A percentile compares a stretch with the other conserved stretches of the same genome.
Evolutionary conservation across 164 flowering plant species (phyloP).

Genomic region (Piper betle): DNA sequence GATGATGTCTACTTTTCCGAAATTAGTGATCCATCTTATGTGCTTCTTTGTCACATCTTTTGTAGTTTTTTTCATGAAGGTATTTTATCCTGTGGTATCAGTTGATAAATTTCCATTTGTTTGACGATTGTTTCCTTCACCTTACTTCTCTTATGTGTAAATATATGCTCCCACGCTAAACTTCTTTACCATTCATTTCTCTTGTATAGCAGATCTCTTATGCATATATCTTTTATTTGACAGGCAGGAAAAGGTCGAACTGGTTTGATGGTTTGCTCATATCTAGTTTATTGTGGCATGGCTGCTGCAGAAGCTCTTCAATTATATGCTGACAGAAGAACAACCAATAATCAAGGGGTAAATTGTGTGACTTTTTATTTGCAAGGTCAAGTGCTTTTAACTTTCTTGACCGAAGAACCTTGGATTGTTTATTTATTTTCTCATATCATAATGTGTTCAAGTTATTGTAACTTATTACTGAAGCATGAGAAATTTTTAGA

Average conservation of each 20-base stretch:
- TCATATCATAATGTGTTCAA: no score
- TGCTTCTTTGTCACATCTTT: no score
- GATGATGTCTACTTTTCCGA: no score
- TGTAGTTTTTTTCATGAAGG: no score
- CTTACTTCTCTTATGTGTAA: neutral
- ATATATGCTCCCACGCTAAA: neutral
- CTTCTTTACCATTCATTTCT: neutral
- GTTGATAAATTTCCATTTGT: no score
- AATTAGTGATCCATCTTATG: no score
- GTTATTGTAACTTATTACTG: no score
- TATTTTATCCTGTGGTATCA: no score
- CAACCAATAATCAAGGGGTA: slow-evolving; percentile 78
- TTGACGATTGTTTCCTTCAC: no score
- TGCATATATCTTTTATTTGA: slow-evolving; percentile 9
- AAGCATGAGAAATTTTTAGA: no score
- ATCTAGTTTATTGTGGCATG: slow-evolving; percentile 66
- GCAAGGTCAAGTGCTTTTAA: neutral
- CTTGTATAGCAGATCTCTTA: neutral
- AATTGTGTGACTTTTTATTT: slow-evolving; percentile 10
- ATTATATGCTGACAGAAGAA: slow-evolving; percentile 53
- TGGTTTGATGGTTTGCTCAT: slow-evolving; percentile 75
- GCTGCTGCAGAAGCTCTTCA: slow-evolving; percentile 66
- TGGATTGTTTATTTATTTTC: neutral
- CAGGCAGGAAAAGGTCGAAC: slow-evolving; percentile 96
- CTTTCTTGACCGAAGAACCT: neutral